Base-by-base conservation (phyloP, 2,329 filamentous ascomycete genomes). In the Acrodontium crateriforme region DNA sequence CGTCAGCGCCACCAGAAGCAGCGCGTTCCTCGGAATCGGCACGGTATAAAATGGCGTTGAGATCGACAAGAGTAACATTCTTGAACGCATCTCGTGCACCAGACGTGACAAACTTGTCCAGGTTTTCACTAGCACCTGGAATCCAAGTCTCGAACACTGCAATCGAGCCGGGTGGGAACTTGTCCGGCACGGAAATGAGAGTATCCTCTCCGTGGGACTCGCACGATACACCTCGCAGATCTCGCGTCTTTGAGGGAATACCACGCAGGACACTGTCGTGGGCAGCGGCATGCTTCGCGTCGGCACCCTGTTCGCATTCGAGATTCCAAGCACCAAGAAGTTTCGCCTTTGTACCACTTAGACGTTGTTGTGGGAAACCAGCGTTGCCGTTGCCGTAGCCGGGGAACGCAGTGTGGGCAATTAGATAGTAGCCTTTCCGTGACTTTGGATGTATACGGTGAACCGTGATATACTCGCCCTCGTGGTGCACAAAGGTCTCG, bases 61-160 rank as follows among this genome's bases (percentile, higher is more conserved):
- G 67, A 49, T 20, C 87, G 11, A 81, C 65, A 14, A 94, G 62
- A 46, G 71, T 71, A 18, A 87, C 65, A 5, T 76, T 68, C 6
- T 67, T 65, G 60, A 94, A 92, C 0, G 84, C 85, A 7, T 73
- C 68, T 38, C 76, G 74, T 1, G 76, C 83, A 17, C 81, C 84
- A 16, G 77, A 78, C 0, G 82, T 89, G 32, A 94, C 78, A 50
- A 79, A 92, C 23, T 74, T 78, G 50, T 94, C 85, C 11, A 98
- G 62, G 13, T 83, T 81, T 21, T 76, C 69, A 2, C 78, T 75
- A 51, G 92, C 80, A 14, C 74, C 74, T 3, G 85, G 85, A 16
- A 95, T 89, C 77, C 80, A 95, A 0, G 89, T 98, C 59, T 95
- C 85, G 42, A 94, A 92, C 3, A 98, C 63, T 3, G 85, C 84